Conservation (phyloP, 1,139 yeast species). For the Candida frijolesensis region DNA sequence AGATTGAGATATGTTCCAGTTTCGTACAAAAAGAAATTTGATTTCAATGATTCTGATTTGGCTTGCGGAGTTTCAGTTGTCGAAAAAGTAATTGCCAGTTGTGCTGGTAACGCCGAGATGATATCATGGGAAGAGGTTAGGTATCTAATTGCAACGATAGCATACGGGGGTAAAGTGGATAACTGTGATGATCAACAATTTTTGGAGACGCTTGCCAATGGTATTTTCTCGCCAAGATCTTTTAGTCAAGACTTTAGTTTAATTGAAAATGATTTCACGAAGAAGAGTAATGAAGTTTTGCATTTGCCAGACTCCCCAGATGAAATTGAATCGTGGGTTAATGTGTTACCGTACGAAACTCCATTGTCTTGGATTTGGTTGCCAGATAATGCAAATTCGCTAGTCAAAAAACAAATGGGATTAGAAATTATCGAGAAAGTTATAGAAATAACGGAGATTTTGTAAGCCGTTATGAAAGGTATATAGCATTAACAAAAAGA, state of each 20-base stretch:
- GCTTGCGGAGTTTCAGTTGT: constrained; percentile 51
- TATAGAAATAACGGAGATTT: constrained; percentile 9
- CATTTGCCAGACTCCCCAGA: constrained; percentile 52
- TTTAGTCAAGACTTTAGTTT: constrained; percentile 32
- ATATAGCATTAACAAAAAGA: not conserved
- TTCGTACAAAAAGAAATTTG: constrained; percentile 65
- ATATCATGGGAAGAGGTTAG: constrained; percentile 53
- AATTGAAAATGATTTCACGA: constrained; percentile 29
- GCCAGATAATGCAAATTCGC: constrained; percentile 41
- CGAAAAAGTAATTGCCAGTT: constrained; percentile 34
- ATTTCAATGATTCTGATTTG: constrained; percentile 76
- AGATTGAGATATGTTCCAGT: constrained; percentile 60
- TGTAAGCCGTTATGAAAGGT: not conserved
- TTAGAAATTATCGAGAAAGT: constrained; percentile 20
- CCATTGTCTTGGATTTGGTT: constrained; percentile 70
- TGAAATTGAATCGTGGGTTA: constrained; percentile 54
- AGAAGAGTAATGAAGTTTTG: constrained; percentile 21
- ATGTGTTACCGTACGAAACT: constrained; percentile 54
- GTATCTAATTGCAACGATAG: constrained; percentile 52
- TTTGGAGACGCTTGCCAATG: constrained; percentile 25
- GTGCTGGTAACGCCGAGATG: constrained; percentile 42
- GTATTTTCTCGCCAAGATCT: constrained; percentile 29
- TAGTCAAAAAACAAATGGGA: constrained; percentile 23
- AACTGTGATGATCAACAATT: constrained; percentile 42
- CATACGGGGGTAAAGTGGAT: constrained; percentile 78